Evolutionary conservation across 106 monocot species (phyloP).

Genomic region (Dioscorea alata): DNA sequence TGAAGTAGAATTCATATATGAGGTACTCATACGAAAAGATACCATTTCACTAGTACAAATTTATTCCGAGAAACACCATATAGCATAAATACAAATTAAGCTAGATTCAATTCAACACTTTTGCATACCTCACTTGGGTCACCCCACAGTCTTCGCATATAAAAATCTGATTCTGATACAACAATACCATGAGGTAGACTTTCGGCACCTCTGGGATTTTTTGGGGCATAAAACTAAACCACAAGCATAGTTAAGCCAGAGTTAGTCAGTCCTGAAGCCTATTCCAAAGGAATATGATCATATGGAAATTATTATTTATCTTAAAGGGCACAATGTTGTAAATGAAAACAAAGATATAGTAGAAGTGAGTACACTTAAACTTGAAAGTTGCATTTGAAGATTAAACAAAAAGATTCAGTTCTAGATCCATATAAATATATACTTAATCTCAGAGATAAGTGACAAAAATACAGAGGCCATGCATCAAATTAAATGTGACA

Average conservation of each 20-base stretch:
- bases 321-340: neutral
- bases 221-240: constrained; percentile 8
- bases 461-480: too few species aligned
- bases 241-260: neutral
- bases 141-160: constrained; percentile 7
- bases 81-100: too few species aligned
- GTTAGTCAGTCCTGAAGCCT: neutral
- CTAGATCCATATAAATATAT: neutral
- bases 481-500: too few species aligned
- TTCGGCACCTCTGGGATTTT: constrained; percentile 6
- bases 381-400: neutral
- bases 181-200: constrained; percentile 11
- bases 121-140: constrained; percentile 11
- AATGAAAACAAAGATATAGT: neutral
- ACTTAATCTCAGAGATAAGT: neutral
- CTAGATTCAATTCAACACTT: neutral
- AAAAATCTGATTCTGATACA: constrained; percentile 5
- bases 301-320: neutral
- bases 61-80: neutral
- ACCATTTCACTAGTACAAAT: neutral
- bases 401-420: neutral
- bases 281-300: neutral
- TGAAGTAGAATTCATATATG: neutral
- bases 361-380: neutral
- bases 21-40: neutral